Evolutionary conservation across 805 yeast species (phyloP).

Genomic region (Yarrowia yakushimensis): DNA sequence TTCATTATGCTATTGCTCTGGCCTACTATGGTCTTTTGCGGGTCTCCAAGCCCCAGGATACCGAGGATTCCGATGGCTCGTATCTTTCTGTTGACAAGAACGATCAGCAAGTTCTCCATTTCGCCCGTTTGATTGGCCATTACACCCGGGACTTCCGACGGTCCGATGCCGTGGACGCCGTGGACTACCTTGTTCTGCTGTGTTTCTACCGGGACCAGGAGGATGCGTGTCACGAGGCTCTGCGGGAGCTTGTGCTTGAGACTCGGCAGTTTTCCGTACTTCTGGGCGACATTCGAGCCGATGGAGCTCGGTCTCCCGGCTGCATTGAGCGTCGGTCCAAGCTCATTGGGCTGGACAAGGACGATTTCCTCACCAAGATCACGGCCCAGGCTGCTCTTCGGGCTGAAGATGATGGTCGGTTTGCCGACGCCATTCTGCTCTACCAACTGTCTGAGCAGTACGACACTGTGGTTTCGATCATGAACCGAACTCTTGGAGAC

Average conservation of each 20-base stretch:
- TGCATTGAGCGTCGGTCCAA: constrained; percentile 73
- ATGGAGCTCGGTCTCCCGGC: constrained; percentile 79
- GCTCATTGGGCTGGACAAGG: constrained; percentile 58
- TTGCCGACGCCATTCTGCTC: constrained; percentile 76
- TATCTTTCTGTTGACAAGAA: constrained; percentile 37
- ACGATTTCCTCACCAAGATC: constrained; percentile 62
- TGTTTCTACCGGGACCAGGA: constrained; percentile 49
- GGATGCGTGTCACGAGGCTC: constrained; percentile 66
- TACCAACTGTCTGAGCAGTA: constrained; percentile 88
- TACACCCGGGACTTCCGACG: constrained; percentile 80
- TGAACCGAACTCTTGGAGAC: constrained; percentile 77
- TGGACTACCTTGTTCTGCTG: constrained; percentile 77
- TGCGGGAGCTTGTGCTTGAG: constrained; percentile 78
- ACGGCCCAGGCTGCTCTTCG: constrained; percentile 80
- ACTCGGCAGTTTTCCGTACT: constrained; percentile 79
- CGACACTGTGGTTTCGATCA: constrained; percentile 69
- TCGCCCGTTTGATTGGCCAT: constrained; percentile 67
- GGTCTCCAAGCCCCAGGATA: constrained; percentile 40
- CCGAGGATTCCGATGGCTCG: constrained; percentile 37
- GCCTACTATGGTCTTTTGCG: constrained; percentile 67
- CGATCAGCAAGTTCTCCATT: constrained; percentile 41
- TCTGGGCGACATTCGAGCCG: constrained; percentile 76
- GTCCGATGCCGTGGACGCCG: constrained; percentile 85
- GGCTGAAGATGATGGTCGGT: constrained; percentile 89
- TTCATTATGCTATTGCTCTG: constrained; percentile 81